These are phyloP conservation scores for Schwanniomyces yamadae DNA, from an alignment of 805 yeast genomes.

Conservation along the genomic window DNA sequence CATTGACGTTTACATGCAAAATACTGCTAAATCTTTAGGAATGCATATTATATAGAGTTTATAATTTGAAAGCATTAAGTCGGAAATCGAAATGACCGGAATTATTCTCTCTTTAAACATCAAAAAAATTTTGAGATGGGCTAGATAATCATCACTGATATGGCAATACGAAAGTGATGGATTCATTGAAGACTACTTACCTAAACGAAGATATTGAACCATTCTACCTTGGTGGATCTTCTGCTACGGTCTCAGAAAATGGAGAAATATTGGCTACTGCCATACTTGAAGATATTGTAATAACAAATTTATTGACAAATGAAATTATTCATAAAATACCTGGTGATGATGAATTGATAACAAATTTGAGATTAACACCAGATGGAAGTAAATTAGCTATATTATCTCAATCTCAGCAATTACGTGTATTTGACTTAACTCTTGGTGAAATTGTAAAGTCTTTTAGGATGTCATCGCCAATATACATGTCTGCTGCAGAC, in stretches of 20 bases:
- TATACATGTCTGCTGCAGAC: conserved; percentile 75
- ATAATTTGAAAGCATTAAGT: neutral
- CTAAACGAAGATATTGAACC: conserved; percentile 62
- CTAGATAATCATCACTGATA: neutral
- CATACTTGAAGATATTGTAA: conserved; percentile 69
- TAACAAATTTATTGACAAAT: conserved; percentile 63
- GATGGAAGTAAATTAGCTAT: conserved; percentile 70
- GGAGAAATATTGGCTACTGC: conserved; percentile 75
- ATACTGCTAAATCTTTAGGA: conserved; percentile 45
- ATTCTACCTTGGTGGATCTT: conserved; percentile 81
- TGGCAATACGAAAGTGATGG: conserved; percentile 14
- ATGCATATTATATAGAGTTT: conserved; percentile 24
- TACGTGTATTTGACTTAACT: conserved; percentile 60
- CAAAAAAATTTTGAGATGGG: conserved; percentile 10
- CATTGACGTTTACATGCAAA: conserved; percentile 43
- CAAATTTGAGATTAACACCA: conserved; percentile 73
- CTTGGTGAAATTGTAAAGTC: conserved; percentile 43
- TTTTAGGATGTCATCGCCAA: conserved; percentile 72
- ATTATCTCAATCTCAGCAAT: conserved; percentile 80
- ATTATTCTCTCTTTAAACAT: neutral
- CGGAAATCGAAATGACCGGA: neutral
- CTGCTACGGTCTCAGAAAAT: conserved; percentile 64
- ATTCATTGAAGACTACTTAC: conserved; percentile 38
- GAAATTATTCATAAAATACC: conserved; percentile 58
- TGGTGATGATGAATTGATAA: conserved; percentile 82